Conservation (phyloP, 768 basidiomycete genomes). For the Tylopilus sp. region DNA sequence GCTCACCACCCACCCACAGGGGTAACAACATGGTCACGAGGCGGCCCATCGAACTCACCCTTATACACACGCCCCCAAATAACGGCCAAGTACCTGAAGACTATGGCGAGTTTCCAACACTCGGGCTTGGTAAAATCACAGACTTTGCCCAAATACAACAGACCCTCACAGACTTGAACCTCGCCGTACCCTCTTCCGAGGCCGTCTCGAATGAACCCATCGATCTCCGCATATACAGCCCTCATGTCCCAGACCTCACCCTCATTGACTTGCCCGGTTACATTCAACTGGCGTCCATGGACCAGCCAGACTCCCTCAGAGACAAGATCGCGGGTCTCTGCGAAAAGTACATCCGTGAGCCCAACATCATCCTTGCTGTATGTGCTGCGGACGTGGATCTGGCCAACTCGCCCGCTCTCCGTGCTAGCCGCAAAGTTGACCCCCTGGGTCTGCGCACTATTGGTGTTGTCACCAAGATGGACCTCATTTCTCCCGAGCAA, state of each 20-base stretch:
- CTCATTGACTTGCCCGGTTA: conserved; percentile 98
- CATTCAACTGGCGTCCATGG: conserved; percentile 89
- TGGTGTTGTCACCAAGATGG: conserved; percentile 99
- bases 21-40: conserved; percentile 99
- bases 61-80: conserved; percentile 80
- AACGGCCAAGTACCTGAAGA: conserved; percentile 59
- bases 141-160: conserved; percentile 92
- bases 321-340: conserved; percentile 88
- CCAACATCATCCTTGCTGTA: conserved; percentile 99
- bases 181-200: conserved; percentile 85
- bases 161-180: conserved; percentile 91
- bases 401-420: conserved; percentile 93
- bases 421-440: conserved; percentile 91
- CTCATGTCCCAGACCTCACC: conserved; percentile 94
- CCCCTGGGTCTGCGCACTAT: conserved; percentile 94
- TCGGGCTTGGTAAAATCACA: conserved; percentile 85
- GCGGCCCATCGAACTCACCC: conserved; percentile 94
- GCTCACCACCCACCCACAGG: conserved; percentile 39
- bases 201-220: conserved; percentile 95
- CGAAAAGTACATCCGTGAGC: conserved; percentile 97
- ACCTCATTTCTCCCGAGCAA: conserved; percentile 82
- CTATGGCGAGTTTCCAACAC: conserved; percentile 91
- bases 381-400: conserved; percentile 98
- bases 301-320: conserved; percentile 92
- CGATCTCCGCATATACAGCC: conserved; percentile 94